Evolutionary conservation across 805 yeast species (phyloP).

Genomic region (Nakazawaea peltata): DNA sequence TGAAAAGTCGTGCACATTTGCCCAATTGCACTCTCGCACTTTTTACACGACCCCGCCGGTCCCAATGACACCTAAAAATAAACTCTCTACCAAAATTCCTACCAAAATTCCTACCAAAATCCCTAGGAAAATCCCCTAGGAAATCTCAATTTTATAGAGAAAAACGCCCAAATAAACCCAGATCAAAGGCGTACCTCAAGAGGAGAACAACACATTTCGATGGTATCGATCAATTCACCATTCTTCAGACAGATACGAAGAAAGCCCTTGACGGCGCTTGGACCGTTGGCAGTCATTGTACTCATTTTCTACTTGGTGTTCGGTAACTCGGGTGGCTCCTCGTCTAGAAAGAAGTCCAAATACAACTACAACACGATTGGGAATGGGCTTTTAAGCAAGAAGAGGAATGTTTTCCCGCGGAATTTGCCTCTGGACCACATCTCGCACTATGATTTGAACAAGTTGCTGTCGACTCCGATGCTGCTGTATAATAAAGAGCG

Average conservation of each 20-base stretch:
- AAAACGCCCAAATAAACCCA: too few species aligned
- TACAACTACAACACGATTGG: conserved; percentile 38
- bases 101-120: too few species aligned
- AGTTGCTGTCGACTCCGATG: conserved; percentile 59
- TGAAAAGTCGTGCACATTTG: too few species aligned
- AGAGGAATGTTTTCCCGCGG: conserved; percentile 50
- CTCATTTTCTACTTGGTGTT: conserved; percentile 33
- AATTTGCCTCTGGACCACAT: conserved; percentile 66
- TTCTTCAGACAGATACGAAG: conserved; percentile 51
- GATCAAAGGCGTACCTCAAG: too few species aligned
- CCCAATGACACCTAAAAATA: too few species aligned
- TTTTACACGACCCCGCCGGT: too few species aligned
- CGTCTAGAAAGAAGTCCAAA: conserved; percentile 25
- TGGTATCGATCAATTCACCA: conserved; percentile 17
- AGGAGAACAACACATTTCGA: too few species aligned
- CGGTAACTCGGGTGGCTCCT: conserved; percentile 20
- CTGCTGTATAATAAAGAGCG: conserved; percentile 74
- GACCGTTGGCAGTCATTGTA: conserved; percentile 35
- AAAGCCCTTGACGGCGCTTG: conserved; percentile 40
- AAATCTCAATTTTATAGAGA: too few species aligned
- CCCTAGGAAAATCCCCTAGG: too few species aligned
- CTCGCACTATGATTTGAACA: conserved; percentile 78
- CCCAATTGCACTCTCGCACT: too few species aligned
- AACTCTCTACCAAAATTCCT: too few species aligned
- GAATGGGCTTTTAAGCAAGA: conserved; percentile 40